Evolutionary conservation across 1,284 basidiomycete species (phyloP), one percentile per base, ranked within the genome.

Genomic region (Leccinum pseudoinsigne): DNA sequence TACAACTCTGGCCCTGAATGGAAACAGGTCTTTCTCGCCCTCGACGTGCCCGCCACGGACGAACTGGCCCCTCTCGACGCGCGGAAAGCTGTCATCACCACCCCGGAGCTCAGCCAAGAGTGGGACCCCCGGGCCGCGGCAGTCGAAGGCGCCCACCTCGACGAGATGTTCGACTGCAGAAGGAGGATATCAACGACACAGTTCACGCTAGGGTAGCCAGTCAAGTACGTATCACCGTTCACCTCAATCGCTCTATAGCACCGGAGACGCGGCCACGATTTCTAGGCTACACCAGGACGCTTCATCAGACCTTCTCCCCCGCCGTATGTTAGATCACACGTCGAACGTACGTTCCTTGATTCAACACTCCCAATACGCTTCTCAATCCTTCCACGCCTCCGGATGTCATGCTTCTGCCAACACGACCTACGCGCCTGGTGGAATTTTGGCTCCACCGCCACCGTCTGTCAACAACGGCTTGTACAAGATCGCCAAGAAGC

Each of bases 161-260:
- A 98, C 53, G 95, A 98, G 76, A 83, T 94, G 77, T 86, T 97
- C 62, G 95, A 97, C 73, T 87, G 89, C 36, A 84, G 86, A 34
- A 28, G 26, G 4, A 83, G 93, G 64, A 90, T 98, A 69, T 85
- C 86, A 58, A 94, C 92, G 80, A 96, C 95, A 1, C 92, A 94
- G 69, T 98, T 94, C 74, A 88, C 89, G 6, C 79, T 98, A 8
- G 97, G 97, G 2, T 98, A 97, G 97, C 97, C 97, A 62, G 95
- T 94, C 61, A 97, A 91, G 93, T 95, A 73, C 74, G 92, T 83
- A 45, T 58, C 36, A 31, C 50, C 55, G 66, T 47, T 7, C 42
- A 9, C 50, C 54, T 63, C 11, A 62, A 57, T 68, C 71, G 59
- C 63, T 65, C 14, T 68, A 68, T 38, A 97, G 93, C 69, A 93